Evolutionary conservation across 768 basidiomycete genomes (phyloP), one percentile per base, ranked within the genome.

Genomic region (Cystobasidium onofrii): DNA sequence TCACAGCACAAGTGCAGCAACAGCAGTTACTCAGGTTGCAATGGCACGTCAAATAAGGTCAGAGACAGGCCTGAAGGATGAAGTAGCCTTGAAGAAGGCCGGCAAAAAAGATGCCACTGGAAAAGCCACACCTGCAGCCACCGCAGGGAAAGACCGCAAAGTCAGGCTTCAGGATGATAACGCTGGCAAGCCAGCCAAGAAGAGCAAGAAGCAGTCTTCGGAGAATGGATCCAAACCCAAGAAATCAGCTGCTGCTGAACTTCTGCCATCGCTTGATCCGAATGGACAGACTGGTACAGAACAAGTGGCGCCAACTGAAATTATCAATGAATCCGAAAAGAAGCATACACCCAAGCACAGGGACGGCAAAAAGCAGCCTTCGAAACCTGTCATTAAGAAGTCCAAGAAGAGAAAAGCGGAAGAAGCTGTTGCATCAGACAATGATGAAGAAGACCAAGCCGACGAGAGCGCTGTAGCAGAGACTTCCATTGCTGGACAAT

Each of bases 111-210:
- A 34, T n/a, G 69, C 25, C 15, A 46, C 52, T 10, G 31, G 52
- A 10, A 57, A 23, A 10, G 7, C 52, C 52, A 25, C 31, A 64
- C 15, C 63, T 12, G 39, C 36, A 36, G 43, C 54, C 27, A 36
- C 50, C 23, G 55, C 69, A n/a, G 55, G 55, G 25, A 71, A 55
- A 52, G 39, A 44, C 23, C 50, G 69, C 31, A 71, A 71, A 39
- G 69, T 71, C 13, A 71, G 69, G 27, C 60, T 71, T 3, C 52
- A 71, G 33, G 69, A 71, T n/a, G 69, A 71, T 54, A 60, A 60
- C 23, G 57, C 25, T 4, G 33, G 27, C 57, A 64, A 43, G 33
- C 13, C 23, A 6, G 31, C 20, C 63, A 64, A 64, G 63, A 64
- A 34, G 31, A 13, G 33, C 63, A 64, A 64, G 39, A 43, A 64